These are phyloP conservation scores for Phascolomyces articulosus DNA, from an alignment of 371 early-diverging fungal genomes.

Conservation along the genomic window DNA sequence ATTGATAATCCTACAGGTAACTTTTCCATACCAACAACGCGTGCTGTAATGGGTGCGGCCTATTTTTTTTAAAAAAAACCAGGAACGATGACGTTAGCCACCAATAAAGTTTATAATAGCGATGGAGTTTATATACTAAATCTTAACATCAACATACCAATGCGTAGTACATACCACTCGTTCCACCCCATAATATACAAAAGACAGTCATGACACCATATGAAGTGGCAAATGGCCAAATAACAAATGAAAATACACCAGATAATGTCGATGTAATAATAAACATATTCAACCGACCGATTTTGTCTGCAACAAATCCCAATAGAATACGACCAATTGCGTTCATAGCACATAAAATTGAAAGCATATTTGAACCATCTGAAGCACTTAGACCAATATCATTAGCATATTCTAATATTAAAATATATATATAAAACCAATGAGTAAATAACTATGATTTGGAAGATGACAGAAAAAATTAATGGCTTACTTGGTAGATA, in stretches of 20 bases:
- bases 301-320: conserved; percentile 63
- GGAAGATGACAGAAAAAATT: no score
- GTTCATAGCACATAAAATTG: conserved; percentile 37
- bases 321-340: conserved; percentile 69
- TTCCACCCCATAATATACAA: conserved; percentile 51
- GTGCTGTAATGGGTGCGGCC: conserved; percentile 57
- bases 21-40: conserved; percentile 53
- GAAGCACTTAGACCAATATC: conserved; percentile 21
- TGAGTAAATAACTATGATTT: no score
- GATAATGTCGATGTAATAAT: conserved; percentile 26
- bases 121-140: no score
- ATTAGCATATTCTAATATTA: conserved; percentile 28
- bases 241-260: conserved; percentile 44
- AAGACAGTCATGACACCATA: conserved; percentile 51
- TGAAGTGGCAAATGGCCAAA: conserved; percentile 61
- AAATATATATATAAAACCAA: no score
- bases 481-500: conserved; percentile 40
- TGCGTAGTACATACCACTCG: conserved; percentile 41
- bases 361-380: conserved; percentile 31
- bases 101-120: no score
- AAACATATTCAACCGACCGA: conserved; percentile 61
- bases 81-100: no score
- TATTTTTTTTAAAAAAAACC: no score
- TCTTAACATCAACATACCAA: no score
- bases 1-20: conserved; percentile 58